These are phyloP conservation scores for Apocynum venetum DNA, from an alignment of 257 asterid species.

Conservation along the genomic window DNA sequence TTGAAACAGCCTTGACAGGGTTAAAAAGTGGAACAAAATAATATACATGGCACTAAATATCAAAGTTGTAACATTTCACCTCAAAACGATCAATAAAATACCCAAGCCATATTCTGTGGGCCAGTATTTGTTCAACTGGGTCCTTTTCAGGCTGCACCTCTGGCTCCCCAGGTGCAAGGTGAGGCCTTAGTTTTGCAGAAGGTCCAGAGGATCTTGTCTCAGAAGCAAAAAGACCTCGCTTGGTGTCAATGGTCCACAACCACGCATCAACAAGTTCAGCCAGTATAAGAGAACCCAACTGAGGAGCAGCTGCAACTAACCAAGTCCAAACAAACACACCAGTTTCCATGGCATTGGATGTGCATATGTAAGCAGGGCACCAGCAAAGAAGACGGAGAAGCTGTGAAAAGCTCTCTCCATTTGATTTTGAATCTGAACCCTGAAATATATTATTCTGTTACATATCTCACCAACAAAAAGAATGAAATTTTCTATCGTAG, in stretches of 20 bases:
- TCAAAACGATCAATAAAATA: constrained; percentile 94
- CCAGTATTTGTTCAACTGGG: constrained; percentile 87
- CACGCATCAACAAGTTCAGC: constrained; percentile 99
- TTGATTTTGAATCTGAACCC: constrained; percentile 75
- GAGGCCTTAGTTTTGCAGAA: constrained; percentile 96
- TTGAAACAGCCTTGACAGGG: constrained; percentile 2
- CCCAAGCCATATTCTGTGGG: constrained; percentile 98
- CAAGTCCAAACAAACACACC: constrained; percentile 98
- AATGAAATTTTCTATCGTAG: neutral
- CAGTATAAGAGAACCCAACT: constrained; percentile 89
- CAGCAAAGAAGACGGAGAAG: constrained; percentile 99
- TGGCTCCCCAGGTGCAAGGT: constrained; percentile 95
- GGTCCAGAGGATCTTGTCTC: constrained; percentile 78
- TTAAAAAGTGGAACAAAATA: neutral
- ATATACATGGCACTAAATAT: neutral
- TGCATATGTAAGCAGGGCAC: constrained; percentile 98
- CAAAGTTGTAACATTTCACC: constrained; percentile 42
- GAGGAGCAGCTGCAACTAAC: constrained; percentile 99
- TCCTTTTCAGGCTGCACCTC: constrained; percentile 71
- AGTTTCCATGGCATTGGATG: constrained; percentile 92
- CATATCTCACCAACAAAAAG: constrained; percentile 14
- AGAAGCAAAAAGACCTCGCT: constrained; percentile 95
- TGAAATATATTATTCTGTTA: constrained; percentile 35
- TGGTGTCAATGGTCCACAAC: constrained; percentile 98
- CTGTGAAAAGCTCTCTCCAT: constrained; percentile 82